Conservation (phyloP, 2,329 filamentous ascomycete species). For the Zasmidium cellare region DNA sequence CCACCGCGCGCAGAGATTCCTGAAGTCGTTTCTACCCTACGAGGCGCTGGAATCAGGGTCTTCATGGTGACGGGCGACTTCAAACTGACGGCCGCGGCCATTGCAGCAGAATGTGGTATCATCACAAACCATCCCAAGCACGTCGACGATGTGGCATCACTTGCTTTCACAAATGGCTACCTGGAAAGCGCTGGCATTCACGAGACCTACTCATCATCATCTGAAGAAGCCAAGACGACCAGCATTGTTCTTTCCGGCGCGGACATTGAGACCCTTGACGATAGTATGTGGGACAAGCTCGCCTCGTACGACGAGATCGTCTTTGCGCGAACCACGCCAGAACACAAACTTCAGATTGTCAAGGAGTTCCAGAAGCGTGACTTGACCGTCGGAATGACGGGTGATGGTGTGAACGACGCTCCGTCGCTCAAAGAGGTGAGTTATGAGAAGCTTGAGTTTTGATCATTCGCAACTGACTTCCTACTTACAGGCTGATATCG, state of each 20-base stretch:
- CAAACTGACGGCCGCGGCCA: conserved; percentile 70
- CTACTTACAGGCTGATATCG: conserved; percentile 51
- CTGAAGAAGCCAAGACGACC: conserved; percentile 41
- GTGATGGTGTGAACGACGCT: conserved; percentile 52
- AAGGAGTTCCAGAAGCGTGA: conserved; percentile 66
- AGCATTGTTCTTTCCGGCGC: conserved; percentile 63
- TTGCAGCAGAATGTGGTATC: conserved; percentile 71
- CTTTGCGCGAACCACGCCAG: conserved; percentile 73
- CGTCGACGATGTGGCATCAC: conserved; percentile 57
- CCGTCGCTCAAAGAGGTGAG: conserved; percentile 52
- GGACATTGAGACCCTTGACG: conserved; percentile 65
- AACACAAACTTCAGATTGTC: conserved; percentile 80
- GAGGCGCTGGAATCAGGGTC: conserved; percentile 70
- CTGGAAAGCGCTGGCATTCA: conserved; percentile 30
- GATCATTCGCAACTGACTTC: no score
- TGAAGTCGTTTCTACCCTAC: conserved; percentile 60
- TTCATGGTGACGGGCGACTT: conserved; percentile 84
- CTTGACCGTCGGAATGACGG: conserved; percentile 57
- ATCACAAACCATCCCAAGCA: conserved; percentile 54
- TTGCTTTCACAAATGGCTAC: conserved; percentile 40
- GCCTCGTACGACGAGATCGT: conserved; percentile 69
- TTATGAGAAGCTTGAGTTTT: no score
- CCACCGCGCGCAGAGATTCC: conserved; percentile 62
- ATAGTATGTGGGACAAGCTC: conserved; percentile 68
- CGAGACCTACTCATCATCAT: neutral